These are phyloP conservation scores for Schizophyllum commune DNA, from an alignment of 1,284 basidiomycete species.

Conservation along the genomic window DNA sequence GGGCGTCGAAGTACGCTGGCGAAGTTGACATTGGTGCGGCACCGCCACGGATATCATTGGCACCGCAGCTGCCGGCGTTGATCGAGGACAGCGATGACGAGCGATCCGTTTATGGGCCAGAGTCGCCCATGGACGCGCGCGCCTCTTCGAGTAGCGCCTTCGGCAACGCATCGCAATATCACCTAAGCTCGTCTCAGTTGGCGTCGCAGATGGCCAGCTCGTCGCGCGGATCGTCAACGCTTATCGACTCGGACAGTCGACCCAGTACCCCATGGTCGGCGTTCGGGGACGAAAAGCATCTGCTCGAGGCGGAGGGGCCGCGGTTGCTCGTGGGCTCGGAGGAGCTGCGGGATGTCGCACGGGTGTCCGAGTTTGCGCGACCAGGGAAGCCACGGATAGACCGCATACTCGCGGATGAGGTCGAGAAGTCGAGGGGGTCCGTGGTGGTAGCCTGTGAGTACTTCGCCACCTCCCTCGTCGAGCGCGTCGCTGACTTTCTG, in stretches of 20 bases:
- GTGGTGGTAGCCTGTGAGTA: constrained; percentile 62
- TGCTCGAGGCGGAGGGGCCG: neutral
- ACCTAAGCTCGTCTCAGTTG: neutral
- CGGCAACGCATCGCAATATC: neutral
- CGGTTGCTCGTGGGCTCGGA: constrained; percentile 50
- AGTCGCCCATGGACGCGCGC: neutral
- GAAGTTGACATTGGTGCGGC: neutral
- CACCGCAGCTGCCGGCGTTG: neutral
- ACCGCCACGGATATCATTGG: neutral
- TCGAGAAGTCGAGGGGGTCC: constrained; percentile 45
- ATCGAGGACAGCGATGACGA: neutral
- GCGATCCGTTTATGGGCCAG: neutral
- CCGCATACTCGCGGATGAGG: constrained; percentile 60
- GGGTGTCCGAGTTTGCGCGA: constrained; percentile 63
- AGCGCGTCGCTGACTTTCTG: neutral
- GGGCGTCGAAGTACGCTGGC: neutral
- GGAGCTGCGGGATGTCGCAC: constrained; percentile 61
- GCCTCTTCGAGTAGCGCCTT: neutral
- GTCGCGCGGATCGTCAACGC: neutral
- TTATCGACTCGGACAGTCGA: neutral
- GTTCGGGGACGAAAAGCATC: neutral
- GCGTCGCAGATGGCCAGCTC: neutral
- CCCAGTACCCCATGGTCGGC: neutral
- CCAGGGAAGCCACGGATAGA: constrained; percentile 72
- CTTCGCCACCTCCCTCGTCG: neutral